Percentiles rank a stretch among this genome's conserved stretches.
phyloP scores from a whole-genome alignment of 139 green algal genomes.

The Tetradesmus obliquus region DNA sequence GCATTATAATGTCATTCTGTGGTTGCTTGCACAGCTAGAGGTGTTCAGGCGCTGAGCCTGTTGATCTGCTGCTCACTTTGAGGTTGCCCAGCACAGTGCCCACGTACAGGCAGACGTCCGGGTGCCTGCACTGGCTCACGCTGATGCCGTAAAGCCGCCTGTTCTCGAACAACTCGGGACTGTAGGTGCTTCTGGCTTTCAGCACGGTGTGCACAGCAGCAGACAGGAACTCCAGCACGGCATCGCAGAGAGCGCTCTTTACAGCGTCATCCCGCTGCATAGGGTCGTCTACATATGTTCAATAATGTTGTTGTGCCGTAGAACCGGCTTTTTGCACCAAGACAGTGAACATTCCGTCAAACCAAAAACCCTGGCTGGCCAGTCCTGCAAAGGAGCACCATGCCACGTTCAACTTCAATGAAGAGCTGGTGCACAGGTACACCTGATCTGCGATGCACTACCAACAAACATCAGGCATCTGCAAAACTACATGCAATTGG shows the following conservation, averaged over 20 bases:
- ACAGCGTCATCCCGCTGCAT: background rate
- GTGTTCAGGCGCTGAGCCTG: background rate
- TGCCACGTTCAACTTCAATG: no score
- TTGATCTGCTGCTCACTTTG: constrained; percentile 32
- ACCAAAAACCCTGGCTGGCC: no score
- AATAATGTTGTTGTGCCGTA: no score
- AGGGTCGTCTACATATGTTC: no score
- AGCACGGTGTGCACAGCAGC: constrained; percentile 56
- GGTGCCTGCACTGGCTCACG: constrained; percentile 52
- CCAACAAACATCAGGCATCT: no score
- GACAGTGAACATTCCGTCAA: no score
- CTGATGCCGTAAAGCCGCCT: constrained; percentile 41
- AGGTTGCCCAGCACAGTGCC: constrained; percentile 41
- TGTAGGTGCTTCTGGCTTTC: constrained; percentile 44
- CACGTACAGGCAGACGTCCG: constrained; percentile 59
- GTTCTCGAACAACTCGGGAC: constrained; percentile 56
- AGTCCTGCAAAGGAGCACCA: no score
- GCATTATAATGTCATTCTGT: background rate
- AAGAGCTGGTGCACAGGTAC: no score
- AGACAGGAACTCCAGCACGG: constrained; percentile 59
- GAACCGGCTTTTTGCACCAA: no score
- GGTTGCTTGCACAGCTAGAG: no score
- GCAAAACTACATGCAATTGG: no score
- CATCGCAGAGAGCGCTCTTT: constrained; percentile 13
- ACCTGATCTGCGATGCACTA: no score